These are phyloP conservation scores for Pyropia haitanensis DNA, from an alignment of 23 red algal species.

Conservation along the genomic window DNA sequence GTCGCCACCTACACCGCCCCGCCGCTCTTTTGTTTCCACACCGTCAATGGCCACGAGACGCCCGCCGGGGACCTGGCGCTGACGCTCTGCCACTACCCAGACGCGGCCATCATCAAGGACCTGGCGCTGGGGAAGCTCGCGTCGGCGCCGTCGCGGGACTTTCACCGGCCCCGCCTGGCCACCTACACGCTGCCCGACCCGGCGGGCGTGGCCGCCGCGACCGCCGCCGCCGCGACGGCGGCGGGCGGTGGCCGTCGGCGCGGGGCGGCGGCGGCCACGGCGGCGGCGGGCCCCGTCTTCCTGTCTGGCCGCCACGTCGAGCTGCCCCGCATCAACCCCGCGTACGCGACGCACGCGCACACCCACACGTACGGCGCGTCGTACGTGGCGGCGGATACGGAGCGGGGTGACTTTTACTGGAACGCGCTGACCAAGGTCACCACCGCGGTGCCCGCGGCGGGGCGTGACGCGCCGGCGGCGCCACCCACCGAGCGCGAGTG, in stretches of 20 bases:
- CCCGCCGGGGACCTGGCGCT: slow-evolving; percentile 14
- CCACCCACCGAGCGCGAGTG: no score
- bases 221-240: no score
- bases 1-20: slow-evolving; percentile 25
- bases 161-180: slow-evolving; percentile 2
- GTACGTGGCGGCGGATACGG: no score
- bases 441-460: no score
- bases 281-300: background rate
- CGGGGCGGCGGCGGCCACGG: no score
- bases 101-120: slow-evolving; percentile 27
- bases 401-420: no score
- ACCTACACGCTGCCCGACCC: slow-evolving; percentile 14
- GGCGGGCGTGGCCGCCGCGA: background rate
- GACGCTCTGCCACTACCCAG: slow-evolving; percentile 28
- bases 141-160: background rate
- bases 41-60: slow-evolving; percentile 37
- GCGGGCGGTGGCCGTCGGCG: no score
- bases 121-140: slow-evolving; percentile 27
- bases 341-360: no score
- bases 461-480: no score
- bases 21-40: slow-evolving; percentile 47
- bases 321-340: slow-evolving; percentile 23
- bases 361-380: no score
- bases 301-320: slow-evolving; percentile 14
- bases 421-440: no score